phyloP scores from a whole-genome alignment of 208 protist species.

The Blechomonas ayalai region DNA sequence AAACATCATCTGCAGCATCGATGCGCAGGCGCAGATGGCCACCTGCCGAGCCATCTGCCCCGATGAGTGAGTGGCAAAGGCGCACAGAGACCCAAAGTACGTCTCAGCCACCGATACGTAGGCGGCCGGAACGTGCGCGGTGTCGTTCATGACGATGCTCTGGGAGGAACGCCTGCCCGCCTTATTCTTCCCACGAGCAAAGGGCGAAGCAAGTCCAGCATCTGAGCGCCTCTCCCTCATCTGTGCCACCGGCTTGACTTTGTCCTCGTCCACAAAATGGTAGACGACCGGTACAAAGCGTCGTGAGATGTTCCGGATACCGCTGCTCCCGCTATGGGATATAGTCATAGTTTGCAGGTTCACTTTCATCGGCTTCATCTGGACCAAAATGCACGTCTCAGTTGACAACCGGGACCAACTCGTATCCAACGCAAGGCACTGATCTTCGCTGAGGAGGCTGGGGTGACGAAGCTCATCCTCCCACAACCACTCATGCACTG shows the following conservation, averaged over 20 bases:
- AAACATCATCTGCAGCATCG: slow-evolving; percentile 68
- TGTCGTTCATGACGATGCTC: slow-evolving; percentile 27
- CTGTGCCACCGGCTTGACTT: slow-evolving; percentile 29
- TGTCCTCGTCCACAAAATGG: slow-evolving; percentile 61
- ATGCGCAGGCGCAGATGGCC: slow-evolving; percentile 67
- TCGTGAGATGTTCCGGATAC: slow-evolving; percentile 59
- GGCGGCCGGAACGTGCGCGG: slow-evolving; percentile 18
- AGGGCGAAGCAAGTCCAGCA: background rate
- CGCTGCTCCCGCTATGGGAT: slow-evolving; percentile 18
- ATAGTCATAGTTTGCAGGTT: slow-evolving; percentile 75
- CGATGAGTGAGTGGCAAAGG: slow-evolving; percentile 42
- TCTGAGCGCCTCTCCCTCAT: slow-evolving; percentile 39
- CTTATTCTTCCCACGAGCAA: background rate
- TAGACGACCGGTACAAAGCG: slow-evolving; percentile 76
- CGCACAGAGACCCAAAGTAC: slow-evolving; percentile 65
- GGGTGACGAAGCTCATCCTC: slow-evolving; percentile 82
- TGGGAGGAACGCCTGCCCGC: background rate
- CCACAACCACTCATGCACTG: slow-evolving; percentile 85
- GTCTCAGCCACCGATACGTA: slow-evolving; percentile 56
- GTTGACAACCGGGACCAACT: slow-evolving; percentile 23
- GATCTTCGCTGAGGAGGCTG: slow-evolving; percentile 61
- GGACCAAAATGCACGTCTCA: slow-evolving; percentile 25
- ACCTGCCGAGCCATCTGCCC: slow-evolving; percentile 79
- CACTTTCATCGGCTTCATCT: slow-evolving; percentile 40
- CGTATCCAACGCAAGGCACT: slow-evolving; percentile 61